Percentiles rank a stretch among this genome's conserved stretches.
phyloP scores from a whole-genome alignment of 129 eudicot species.

The Escallonia herrerae region DNA sequence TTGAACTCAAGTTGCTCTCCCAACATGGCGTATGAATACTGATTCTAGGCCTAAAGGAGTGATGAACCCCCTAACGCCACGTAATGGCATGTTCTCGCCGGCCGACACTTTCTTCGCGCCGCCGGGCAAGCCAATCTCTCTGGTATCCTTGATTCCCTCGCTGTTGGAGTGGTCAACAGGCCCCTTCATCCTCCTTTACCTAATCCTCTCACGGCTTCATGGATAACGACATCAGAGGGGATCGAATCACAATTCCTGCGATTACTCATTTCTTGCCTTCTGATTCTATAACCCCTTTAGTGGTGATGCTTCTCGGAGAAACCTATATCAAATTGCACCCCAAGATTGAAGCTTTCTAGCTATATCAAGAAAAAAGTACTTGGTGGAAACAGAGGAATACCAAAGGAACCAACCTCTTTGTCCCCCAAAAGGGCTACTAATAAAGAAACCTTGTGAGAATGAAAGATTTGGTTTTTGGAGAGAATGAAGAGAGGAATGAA shows the following conservation, averaged over 20 bases:
- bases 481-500: no score
- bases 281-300: constrained; percentile 28
- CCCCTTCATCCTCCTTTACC: constrained; percentile 24
- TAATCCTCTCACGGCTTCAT: constrained; percentile 22
- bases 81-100: constrained; percentile 23
- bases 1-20: constrained; percentile 27
- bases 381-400: no score
- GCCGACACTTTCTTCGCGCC: constrained; percentile 56
- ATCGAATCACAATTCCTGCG: constrained; percentile 36
- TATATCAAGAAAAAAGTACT: not conserved
- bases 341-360: constrained; percentile 3
- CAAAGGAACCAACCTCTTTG: no score
- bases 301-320: constrained; percentile 43
- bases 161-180: constrained; percentile 58
- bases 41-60: constrained; percentile 72
- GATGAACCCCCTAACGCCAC: constrained; percentile 45
- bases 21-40: constrained; percentile 38
- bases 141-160: constrained; percentile 44
- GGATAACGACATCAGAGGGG: constrained; percentile 38
- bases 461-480: no score
- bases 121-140: constrained; percentile 52
- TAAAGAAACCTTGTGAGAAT: no score
- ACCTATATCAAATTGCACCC: constrained; percentile 25
- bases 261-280: constrained; percentile 55
- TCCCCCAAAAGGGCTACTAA: no score